Conservation (phyloP, 352 stramenopile species). For the Globisporangium middletonii region DNA sequence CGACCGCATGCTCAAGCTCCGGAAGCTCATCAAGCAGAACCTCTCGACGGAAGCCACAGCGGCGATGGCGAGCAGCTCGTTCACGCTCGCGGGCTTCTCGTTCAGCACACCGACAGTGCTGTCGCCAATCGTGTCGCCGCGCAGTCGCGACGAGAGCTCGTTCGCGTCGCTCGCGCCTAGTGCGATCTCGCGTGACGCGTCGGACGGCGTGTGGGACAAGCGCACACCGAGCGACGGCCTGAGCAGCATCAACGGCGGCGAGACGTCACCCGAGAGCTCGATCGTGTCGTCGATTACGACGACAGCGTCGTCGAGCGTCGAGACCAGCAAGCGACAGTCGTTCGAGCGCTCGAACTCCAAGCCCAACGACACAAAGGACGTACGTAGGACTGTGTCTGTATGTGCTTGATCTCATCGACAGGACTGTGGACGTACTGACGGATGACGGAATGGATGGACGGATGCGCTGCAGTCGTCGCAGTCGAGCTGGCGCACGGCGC, state of each 20-base stretch:
- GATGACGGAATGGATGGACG: neutral
- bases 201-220: conserved; percentile 25
- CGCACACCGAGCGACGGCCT: conserved; percentile 36
- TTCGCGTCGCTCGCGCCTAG: conserved; percentile 28
- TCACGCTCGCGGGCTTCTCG: conserved; percentile 38
- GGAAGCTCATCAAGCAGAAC: conserved; percentile 59
- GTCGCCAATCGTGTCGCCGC: conserved; percentile 45
- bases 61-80: conserved; percentile 28
- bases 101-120: conserved; percentile 45
- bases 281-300: conserved; percentile 20
- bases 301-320: conserved; percentile 15
- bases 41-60: conserved; percentile 30
- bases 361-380: conserved; percentile 26
- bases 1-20: conserved; percentile 63
- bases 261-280: conserved; percentile 19
- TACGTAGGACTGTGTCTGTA: conserved; percentile 19
- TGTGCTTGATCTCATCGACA: neutral
- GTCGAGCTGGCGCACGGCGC: conserved; percentile 49
- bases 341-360: conserved; percentile 9
- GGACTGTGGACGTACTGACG: neutral
- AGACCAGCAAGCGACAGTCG: conserved; percentile 11
- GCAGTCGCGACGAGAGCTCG: conserved; percentile 16
- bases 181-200: conserved; percentile 26
- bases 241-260: conserved; percentile 24
- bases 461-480: conserved; percentile 11